A percentile compares a stretch with the other conserved stretches of the same genome.
Evolutionary conservation across 2,329 filamentous ascomycete genomes (phyloP).

Genomic region (Ceratocystis huliohia): DNA sequence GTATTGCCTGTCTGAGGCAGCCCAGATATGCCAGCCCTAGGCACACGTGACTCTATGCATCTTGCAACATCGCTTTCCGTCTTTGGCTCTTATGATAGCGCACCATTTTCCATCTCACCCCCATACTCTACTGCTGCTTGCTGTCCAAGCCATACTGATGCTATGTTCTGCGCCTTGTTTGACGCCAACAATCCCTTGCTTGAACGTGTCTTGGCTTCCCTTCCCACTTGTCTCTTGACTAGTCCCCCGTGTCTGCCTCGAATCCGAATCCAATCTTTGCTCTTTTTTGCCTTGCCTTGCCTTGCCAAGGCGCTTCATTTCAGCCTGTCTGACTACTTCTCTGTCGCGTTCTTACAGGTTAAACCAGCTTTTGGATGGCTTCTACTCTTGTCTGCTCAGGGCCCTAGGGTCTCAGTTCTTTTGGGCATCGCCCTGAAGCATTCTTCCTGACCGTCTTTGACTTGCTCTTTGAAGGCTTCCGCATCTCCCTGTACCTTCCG

Average conservation of each 20-base stretch:
- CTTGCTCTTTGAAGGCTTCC: neutral
- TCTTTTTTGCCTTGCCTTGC: neutral
- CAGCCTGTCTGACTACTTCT: neutral
- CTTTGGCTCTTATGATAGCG: no score
- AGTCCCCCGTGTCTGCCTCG: no score
- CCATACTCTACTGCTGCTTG: neutral
- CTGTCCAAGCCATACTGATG: neutral
- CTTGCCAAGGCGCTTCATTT: neutral
- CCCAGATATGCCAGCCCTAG: neutral
- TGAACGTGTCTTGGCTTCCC: conserved; percentile 1
- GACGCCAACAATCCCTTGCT: neutral
- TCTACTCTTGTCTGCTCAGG: neutral
- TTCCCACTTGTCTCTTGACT: neutral
- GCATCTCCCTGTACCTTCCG: neutral
- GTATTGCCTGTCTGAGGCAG: neutral
- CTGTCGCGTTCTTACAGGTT: neutral
- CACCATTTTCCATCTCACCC: neutral
- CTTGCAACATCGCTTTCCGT: neutral
- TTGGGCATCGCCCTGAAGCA: neutral
- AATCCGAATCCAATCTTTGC: neutral
- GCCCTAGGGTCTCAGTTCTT: neutral
- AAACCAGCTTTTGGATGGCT: neutral
- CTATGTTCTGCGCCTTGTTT: neutral
- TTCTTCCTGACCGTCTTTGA: neutral
- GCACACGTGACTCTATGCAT: neutral